These are phyloP conservation scores for Vicia sativa DNA, from an alignment of 306 rosid genomes.

Conservation along the genomic window DNA sequence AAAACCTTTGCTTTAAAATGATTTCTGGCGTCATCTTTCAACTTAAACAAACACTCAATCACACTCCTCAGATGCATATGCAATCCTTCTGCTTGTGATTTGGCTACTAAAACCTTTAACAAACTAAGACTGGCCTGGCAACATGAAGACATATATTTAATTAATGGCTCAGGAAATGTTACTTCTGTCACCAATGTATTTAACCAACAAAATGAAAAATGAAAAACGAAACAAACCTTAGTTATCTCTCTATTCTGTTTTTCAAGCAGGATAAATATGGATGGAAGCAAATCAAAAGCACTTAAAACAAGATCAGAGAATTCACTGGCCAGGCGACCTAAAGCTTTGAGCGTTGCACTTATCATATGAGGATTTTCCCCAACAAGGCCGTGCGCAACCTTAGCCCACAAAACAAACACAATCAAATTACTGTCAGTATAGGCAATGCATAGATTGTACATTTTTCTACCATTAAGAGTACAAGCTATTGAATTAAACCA, in stretches of 20 bases:
- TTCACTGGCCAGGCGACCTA: constrained; percentile 94
- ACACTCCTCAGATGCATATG: constrained; percentile 63
- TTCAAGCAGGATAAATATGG: constrained; percentile 63
- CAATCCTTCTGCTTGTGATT: constrained; percentile 82
- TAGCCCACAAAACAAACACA: constrained; percentile 30
- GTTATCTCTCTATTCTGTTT: constrained; percentile 76
- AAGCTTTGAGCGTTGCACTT: constrained; percentile 87
- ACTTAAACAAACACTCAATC: constrained; percentile 81
- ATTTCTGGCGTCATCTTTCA: constrained; percentile 81
- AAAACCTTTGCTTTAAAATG: constrained; percentile 85
- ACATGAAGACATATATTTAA: constrained; percentile 23
- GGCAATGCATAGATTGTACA: constrained; percentile 13
- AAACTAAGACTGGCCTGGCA: constrained; percentile 84
- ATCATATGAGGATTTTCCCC: constrained; percentile 89
- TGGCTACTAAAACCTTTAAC: constrained; percentile 67
- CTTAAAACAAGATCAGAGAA: constrained; percentile 80
- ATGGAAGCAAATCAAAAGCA: constrained; percentile 70
- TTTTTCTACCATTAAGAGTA: not conserved
- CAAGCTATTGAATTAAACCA: constrained; percentile 23
- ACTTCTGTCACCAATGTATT: constrained; percentile 16
- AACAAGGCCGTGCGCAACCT: constrained; percentile 83
- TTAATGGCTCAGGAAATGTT: constrained; percentile 1
- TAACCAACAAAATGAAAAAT: no score
- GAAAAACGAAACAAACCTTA: constrained; percentile 56
- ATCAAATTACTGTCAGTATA: not conserved